Percentiles rank a stretch among this genome's conserved stretches.
These are phyloP conservation scores for Teratosphaeria zuluensis DNA, from an alignment of 2,329 filamentous ascomycete genomes.

Conservation along the genomic window DNA sequence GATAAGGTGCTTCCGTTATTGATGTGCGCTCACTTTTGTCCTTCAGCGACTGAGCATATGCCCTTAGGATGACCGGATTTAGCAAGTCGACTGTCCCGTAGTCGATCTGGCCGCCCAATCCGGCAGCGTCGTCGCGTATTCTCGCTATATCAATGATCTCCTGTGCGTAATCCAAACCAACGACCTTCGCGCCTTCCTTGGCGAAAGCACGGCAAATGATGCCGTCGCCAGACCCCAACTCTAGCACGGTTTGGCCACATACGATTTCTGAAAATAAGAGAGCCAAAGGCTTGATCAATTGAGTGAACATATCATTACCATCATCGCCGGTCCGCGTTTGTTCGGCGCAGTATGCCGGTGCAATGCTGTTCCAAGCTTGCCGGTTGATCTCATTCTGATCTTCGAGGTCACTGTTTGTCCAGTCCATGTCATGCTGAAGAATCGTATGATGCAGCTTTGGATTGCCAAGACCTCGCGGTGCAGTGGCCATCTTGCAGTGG, in stretches of 20 bases:
- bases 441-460: neutral
- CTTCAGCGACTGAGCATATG: constrained; percentile 15
- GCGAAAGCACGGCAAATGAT: constrained; percentile 39
- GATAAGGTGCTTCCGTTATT: neutral
- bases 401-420: neutral
- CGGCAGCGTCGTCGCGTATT: neutral
- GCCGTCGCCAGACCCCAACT: constrained; percentile 44
- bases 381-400: constrained; percentile 7
- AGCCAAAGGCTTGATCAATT: constrained; percentile 35
- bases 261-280: constrained; percentile 25
- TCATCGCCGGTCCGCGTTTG: constrained; percentile 20
- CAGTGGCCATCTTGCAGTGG: neutral
- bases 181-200: constrained; percentile 26
- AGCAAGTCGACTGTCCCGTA: constrained; percentile 34
- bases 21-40: constrained; percentile 2
- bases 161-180: constrained; percentile 37
- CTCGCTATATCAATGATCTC: constrained; percentile 33
- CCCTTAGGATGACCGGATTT: constrained; percentile 22
- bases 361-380: constrained; percentile 31
- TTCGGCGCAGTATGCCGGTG: constrained; percentile 35
- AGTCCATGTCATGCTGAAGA: constrained; percentile 1
- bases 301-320: constrained; percentile 36
- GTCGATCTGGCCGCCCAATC: constrained; percentile 14
- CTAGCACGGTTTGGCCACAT: constrained; percentile 29
- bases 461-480: neutral